These are phyloP conservation scores for Amanita pseudoporphyria DNA, from an alignment of 768 basidiomycete species.

Conservation along the genomic window DNA sequence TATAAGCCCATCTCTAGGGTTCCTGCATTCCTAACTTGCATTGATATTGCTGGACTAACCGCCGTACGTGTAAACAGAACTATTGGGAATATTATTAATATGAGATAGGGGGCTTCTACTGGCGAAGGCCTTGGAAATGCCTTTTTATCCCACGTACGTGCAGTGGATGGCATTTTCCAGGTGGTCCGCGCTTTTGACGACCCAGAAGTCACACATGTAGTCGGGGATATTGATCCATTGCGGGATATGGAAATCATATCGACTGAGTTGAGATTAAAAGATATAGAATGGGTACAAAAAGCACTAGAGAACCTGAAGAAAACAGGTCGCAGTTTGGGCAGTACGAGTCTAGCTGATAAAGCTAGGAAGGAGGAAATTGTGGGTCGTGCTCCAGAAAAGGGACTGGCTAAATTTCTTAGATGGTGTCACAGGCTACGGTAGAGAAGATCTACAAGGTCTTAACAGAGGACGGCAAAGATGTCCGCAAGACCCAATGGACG, in stretches of 20 bases:
- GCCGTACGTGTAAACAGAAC: conserved; percentile 43
- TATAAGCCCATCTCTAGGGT: conserved; percentile 88
- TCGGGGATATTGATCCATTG: conserved; percentile 92
- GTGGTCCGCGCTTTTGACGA: conserved; percentile 97
- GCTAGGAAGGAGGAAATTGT: conserved; percentile 96
- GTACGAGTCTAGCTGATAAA: conserved; percentile 78
- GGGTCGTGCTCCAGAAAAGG: conserved; percentile 15
- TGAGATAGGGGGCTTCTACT: conserved; percentile 78
- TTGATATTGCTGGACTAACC: conserved; percentile 97
- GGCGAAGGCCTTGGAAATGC: conserved; percentile 97
- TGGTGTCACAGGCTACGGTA: conserved; percentile 51
- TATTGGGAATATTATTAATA: conserved; percentile 4
- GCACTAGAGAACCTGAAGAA: conserved; percentile 72
- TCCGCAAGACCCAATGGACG: conserved; percentile 88
- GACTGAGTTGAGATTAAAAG: conserved; percentile 89
- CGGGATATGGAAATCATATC: conserved; percentile 98
- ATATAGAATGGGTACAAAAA: conserved; percentile 99
- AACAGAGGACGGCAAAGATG: conserved; percentile 76
- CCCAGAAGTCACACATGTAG: conserved; percentile 98
- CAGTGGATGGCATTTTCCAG: conserved; percentile 99
- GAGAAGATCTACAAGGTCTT: conserved; percentile 80
- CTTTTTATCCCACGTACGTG: conserved; percentile 94
- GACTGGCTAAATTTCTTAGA: conserved; percentile 5
- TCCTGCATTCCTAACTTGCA: conserved; percentile 93
- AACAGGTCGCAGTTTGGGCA: conserved; percentile 60